Percentiles rank a stretch among this genome's conserved stretches.
phyloP scores from a whole-genome alignment of 345 rosid genomes.

The Pelargonium nanum region DNA sequence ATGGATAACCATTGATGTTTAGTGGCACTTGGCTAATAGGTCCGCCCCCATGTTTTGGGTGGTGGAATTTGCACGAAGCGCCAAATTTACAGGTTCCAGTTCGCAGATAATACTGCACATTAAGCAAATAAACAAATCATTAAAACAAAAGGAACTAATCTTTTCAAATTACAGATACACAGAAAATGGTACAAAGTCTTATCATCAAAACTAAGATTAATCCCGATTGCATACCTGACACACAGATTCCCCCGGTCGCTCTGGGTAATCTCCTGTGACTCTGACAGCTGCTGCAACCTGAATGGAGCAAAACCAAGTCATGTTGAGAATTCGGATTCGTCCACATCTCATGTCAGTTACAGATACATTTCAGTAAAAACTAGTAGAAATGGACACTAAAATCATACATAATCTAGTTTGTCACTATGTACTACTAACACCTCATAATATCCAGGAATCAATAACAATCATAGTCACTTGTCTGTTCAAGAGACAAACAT shows the following conservation, averaged over 20 bases:
- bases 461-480: background rate
- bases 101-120: slow-evolving; percentile 67
- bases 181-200: background rate
- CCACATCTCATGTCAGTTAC: background rate
- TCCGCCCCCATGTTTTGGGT: slow-evolving; percentile 68
- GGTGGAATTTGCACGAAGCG: slow-evolving; percentile 87
- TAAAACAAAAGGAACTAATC: slow-evolving; percentile 3
- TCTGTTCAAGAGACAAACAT: background rate
- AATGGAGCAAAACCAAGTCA: background rate
- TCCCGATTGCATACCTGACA: slow-evolving; percentile 54
- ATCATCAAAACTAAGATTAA: background rate
- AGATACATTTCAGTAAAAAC: background rate
- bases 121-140: slow-evolving; percentile 4
- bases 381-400: background rate
- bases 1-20: slow-evolving; percentile 67
- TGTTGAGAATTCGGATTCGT: background rate
- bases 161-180: background rate
- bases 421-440: background rate
- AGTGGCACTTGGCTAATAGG: slow-evolving; percentile 39
- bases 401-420: background rate
- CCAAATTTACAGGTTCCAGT: slow-evolving; percentile 92
- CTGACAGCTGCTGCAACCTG: slow-evolving; percentile 57
- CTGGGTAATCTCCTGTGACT: slow-evolving; percentile 55
- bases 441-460: no score
- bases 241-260: slow-evolving; percentile 61